Percentiles rank a stretch among this genome's conserved stretches.
phyloP scores from a whole-genome alignment of 2,329 filamentous ascomycete species.

The Neospermospora avenae region DNA sequence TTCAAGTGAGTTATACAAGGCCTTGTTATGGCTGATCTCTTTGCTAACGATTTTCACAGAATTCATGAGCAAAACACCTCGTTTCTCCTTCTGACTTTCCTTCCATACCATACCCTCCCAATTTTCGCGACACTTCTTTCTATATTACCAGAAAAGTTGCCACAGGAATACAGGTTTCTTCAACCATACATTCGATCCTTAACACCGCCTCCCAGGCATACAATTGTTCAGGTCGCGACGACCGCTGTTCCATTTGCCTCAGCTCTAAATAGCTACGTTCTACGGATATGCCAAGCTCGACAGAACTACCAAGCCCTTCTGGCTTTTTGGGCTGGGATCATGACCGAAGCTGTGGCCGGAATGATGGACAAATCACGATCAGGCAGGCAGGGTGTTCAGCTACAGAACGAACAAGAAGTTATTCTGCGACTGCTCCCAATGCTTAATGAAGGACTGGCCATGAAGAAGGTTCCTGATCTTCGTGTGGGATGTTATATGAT shows the following conservation, averaged over 20 bases:
- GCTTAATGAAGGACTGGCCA: constrained; percentile 72
- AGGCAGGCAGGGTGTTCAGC: constrained; percentile 71
- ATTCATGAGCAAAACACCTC: constrained; percentile 89
- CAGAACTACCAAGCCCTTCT: constrained; percentile 75
- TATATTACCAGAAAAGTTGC: constrained; percentile 74
- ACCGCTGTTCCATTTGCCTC: constrained; percentile 75
- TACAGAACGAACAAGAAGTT: constrained; percentile 74
- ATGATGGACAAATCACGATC: constrained; percentile 77
- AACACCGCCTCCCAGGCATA: constrained; percentile 72
- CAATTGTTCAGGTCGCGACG: constrained; percentile 79
- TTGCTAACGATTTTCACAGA: constrained; percentile 43
- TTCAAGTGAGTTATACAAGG: constrained; percentile 62
- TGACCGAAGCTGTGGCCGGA: constrained; percentile 78
- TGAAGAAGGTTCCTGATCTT: constrained; percentile 73
- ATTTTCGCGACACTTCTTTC: constrained; percentile 83
- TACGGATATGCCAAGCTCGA: constrained; percentile 67
- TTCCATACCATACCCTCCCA: constrained; percentile 86
- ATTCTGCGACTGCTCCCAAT: constrained; percentile 66
- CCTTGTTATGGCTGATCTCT: not conserved
- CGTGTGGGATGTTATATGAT: constrained; percentile 92
- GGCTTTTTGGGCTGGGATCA: constrained; percentile 87
- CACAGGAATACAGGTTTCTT: constrained; percentile 77
- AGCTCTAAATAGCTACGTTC: constrained; percentile 72
- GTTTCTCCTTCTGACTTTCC: constrained; percentile 75
- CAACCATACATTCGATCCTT: constrained; percentile 79